These are phyloP conservation scores for Fragilaria radians DNA, from an alignment of 108 stramenopile genomes.

Conservation along the genomic window DNA sequence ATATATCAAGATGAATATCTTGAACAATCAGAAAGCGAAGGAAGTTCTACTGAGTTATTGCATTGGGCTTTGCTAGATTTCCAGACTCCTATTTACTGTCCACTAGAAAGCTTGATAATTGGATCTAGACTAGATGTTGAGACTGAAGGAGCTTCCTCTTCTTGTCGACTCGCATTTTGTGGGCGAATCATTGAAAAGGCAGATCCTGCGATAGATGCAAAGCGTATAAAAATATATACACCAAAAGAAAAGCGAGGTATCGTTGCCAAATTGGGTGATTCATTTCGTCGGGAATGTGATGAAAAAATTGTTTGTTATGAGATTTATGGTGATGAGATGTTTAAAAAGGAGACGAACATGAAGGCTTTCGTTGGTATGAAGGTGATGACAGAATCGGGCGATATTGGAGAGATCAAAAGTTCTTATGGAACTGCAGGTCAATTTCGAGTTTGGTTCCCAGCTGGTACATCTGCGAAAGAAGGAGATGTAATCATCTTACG, in stretches of 20 bases:
- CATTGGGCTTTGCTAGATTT: constrained; percentile 93
- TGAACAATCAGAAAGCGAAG: constrained; percentile 35
- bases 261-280: constrained; percentile 68
- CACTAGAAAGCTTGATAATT: constrained; percentile 79
- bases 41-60: constrained; percentile 27
- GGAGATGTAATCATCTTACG: constrained; percentile 62
- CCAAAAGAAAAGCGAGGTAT: constrained; percentile 66
- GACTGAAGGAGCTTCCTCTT: constrained; percentile 13
- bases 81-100: constrained; percentile 86
- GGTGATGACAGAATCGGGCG: constrained; percentile 64
- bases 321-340: constrained; percentile 79
- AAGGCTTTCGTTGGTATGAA: constrained; percentile 80
- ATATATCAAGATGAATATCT: constrained; percentile 69
- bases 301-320: constrained; percentile 72
- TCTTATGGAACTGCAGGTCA: constrained; percentile 91
- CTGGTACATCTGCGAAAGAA: constrained; percentile 59
- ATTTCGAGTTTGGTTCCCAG: constrained; percentile 83
- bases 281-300: constrained; percentile 62
- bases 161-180: constrained; percentile 90
- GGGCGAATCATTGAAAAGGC: constrained; percentile 74
- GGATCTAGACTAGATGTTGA: constrained; percentile 83
- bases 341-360: constrained; percentile 89
- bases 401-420: constrained; percentile 73
- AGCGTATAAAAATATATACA: constrained; percentile 61
- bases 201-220: constrained; percentile 30